Evolutionary conservation across 2,329 filamentous ascomycete genomes (phyloP).

Genomic region (Cercospora sesami): DNA sequence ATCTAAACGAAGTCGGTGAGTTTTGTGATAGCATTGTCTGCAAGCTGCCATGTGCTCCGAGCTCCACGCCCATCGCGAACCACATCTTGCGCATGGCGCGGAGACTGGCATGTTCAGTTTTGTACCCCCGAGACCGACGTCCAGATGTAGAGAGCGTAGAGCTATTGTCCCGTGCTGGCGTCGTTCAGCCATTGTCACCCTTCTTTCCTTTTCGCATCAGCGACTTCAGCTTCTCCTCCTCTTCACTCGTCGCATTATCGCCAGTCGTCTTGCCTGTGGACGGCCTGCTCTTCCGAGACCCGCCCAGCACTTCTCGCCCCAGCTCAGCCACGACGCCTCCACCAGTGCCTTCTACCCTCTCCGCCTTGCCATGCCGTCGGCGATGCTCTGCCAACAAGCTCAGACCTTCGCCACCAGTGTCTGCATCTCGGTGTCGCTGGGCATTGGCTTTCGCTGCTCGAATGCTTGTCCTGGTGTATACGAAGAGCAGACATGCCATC

Average conservation of each 20-base stretch:
- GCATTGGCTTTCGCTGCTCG: constrained; percentile 66
- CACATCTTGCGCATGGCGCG: background rate
- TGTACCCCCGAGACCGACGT: background rate
- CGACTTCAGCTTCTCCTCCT: constrained; percentile 16
- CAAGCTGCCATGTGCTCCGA: background rate
- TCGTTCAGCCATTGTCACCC: background rate
- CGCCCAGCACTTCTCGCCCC: constrained; percentile 35
- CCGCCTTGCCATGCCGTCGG: constrained; percentile 53
- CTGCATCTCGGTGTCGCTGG: constrained; percentile 58
- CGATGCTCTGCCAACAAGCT: constrained; percentile 54
- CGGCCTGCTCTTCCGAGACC: constrained; percentile 28
- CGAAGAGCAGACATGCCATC: constrained; percentile 61
- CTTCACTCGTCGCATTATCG: constrained; percentile 3
- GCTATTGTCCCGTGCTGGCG: background rate
- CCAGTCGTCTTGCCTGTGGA: constrained; percentile 11
- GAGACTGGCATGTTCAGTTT: background rate
- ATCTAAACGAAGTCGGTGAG: background rate
- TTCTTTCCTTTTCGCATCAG: constrained; percentile 10
- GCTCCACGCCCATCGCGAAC: background rate
- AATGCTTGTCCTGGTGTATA: constrained; percentile 66
- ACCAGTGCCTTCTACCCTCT: constrained; percentile 48
- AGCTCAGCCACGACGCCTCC: constrained; percentile 40
- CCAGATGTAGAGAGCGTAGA: background rate
- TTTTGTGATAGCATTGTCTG: background rate
- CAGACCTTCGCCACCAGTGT: constrained; percentile 55